phyloP scores from a whole-genome alignment of 352 stramenopile genomes.

The Aphanomyces cochlioides region DNA sequence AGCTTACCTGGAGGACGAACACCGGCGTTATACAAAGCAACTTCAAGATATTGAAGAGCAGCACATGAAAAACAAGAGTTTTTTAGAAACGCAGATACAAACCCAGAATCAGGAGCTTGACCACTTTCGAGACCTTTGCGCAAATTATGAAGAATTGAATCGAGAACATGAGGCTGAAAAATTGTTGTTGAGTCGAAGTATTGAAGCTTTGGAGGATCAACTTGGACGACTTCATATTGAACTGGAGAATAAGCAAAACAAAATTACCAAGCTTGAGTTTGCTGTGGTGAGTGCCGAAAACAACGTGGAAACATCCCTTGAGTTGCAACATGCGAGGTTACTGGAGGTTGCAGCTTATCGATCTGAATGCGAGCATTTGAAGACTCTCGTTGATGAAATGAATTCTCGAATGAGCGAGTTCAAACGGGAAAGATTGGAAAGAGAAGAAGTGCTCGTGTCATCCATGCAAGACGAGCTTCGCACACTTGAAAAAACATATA shows the following conservation, averaged over 20 bases:
- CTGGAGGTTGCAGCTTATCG: background rate
- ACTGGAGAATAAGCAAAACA: background rate
- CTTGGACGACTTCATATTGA: background rate
- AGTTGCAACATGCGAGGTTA: background rate
- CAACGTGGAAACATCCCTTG: background rate
- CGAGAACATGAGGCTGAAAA: too few species aligned
- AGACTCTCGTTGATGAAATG: conserved; percentile 1
- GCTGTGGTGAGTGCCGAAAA: background rate
- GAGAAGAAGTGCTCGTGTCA: background rate
- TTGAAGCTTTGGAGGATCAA: background rate
- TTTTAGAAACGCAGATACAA: too few species aligned
- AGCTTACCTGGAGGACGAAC: too few species aligned
- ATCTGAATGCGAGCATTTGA: conserved; percentile 1
- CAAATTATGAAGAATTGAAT: too few species aligned
- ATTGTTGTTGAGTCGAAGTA: too few species aligned
- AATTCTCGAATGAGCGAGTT: background rate
- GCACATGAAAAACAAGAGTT: too few species aligned
- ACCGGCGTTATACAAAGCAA: too few species aligned
- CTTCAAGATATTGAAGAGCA: too few species aligned
- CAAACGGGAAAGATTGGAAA: background rate
- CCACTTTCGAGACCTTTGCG: too few species aligned
- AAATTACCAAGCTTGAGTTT: background rate
- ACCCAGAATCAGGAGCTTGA: too few species aligned
- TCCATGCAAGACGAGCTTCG: background rate
- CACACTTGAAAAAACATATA: background rate